Conservation (phyloP, 306 rosid species). For the Albizia julibrissin region DNA sequence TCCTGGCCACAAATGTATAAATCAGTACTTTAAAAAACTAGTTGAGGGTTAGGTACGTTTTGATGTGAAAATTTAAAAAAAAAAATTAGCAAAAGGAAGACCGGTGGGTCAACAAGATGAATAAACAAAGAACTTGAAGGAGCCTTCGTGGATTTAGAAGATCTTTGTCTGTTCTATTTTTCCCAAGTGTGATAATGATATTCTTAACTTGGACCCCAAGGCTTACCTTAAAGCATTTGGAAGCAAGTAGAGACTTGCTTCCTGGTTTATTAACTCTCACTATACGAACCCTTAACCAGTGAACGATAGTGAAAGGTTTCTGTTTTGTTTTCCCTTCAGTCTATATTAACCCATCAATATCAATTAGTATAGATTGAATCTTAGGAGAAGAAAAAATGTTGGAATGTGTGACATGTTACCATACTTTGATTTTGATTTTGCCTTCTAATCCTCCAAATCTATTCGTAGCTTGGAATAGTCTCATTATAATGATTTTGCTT, state of each 20-base stretch:
- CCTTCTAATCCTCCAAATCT: not conserved
- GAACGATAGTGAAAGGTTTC: conserved; percentile 13
- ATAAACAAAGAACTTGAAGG: conserved; percentile 10
- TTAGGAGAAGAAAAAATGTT: not conserved
- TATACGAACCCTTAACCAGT: conserved; percentile 24
- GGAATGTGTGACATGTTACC: not conserved
- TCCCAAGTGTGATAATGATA: conserved; percentile 33
- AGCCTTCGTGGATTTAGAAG: conserved; percentile 44
- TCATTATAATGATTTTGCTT: not conserved
- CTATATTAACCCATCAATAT: not conserved
- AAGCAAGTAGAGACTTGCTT: conserved; percentile 23
- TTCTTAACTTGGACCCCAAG: conserved; percentile 37
- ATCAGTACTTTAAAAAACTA: not conserved
- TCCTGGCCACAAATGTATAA: not conserved
- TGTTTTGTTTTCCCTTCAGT: not conserved
- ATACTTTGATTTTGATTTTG: conserved; percentile 5
- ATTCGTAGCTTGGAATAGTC: not conserved
- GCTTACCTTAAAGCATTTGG: conserved; percentile 43
- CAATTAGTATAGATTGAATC: not conserved
- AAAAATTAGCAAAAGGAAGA: not conserved
- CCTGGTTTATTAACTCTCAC: not conserved
- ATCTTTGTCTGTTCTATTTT: conserved; percentile 46
- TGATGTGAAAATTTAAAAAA: not conserved
- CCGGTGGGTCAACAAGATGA: conserved; percentile 32
- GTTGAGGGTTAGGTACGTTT: conserved; percentile 24